These are phyloP conservation scores for Phytophthora crassamura DNA, from an alignment of 352 stramenopile genomes.

Conservation along the genomic window DNA sequence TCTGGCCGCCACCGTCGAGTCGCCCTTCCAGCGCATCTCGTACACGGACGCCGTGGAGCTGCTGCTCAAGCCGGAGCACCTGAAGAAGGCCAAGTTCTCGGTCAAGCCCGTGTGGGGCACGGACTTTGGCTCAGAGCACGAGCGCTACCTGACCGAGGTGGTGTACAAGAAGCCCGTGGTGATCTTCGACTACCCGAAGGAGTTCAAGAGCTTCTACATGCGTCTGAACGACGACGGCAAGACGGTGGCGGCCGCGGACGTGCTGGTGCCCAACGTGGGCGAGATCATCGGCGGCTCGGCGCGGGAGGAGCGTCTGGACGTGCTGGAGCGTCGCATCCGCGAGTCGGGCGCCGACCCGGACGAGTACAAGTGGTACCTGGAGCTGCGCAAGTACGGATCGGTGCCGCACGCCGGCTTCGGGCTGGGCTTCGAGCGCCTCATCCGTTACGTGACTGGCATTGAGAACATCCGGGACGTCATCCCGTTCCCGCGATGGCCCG, in stretches of 20 bases:
- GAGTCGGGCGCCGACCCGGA: slow-evolving; percentile 81
- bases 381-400: slow-evolving; percentile 95
- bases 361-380: slow-evolving; percentile 98
- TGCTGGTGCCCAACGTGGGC: slow-evolving; percentile 96
- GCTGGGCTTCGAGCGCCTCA: slow-evolving; percentile 98
- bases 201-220: slow-evolving; percentile 99
- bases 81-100: slow-evolving; percentile 89
- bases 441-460: slow-evolving; percentile 98
- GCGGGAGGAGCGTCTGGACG: slow-evolving; percentile 94
- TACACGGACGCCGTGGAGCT: slow-evolving; percentile 96
- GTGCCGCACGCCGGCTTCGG: slow-evolving; percentile 98
- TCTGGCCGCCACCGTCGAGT: slow-evolving; percentile 51
- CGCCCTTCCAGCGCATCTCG: slow-evolving; percentile 83
- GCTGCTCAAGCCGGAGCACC: slow-evolving; percentile 85
- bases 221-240: slow-evolving; percentile 97
- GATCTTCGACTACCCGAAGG: slow-evolving; percentile 98
- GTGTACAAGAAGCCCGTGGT: slow-evolving; percentile 93
- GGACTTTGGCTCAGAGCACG: slow-evolving; percentile 97
- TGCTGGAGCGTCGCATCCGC: slow-evolving; percentile 80
- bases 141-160: slow-evolving; percentile 95
- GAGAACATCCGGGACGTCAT: slow-evolving; percentile 99
- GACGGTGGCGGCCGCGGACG: slow-evolving; percentile 97
- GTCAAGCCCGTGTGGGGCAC: slow-evolving; percentile 94
- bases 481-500: slow-evolving; percentile 97
- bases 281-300: slow-evolving; percentile 98